These are phyloP conservation scores for Phytomonas serpens DNA, from an alignment of 208 protist species.

Conservation along the genomic window DNA sequence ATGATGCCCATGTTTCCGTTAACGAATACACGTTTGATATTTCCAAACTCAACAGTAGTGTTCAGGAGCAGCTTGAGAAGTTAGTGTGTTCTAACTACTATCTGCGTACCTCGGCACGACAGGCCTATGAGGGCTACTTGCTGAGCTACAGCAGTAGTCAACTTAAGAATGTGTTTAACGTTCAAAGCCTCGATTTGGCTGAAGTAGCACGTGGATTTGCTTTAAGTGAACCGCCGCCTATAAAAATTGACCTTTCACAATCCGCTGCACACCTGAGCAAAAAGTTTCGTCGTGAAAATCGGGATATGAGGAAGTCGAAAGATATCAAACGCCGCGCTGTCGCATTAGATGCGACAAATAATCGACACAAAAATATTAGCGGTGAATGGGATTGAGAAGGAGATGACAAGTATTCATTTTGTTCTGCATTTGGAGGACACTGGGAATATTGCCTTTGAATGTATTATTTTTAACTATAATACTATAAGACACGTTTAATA, in stretches of 20 bases:
- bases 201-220: slow-evolving; percentile 92
- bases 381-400: slow-evolving; percentile 58
- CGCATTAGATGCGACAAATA: slow-evolving; percentile 33
- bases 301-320: slow-evolving; percentile 61
- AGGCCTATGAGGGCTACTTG: slow-evolving; percentile 98
- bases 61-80: slow-evolving; percentile 94
- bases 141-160: slow-evolving; percentile 97
- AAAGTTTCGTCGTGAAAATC: slow-evolving; percentile 75
- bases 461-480: neutral
- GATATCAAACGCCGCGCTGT: slow-evolving; percentile 40
- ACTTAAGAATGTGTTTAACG: slow-evolving; percentile 98
- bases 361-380: slow-evolving; percentile 78
- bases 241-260: slow-evolving; percentile 89
- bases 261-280: slow-evolving; percentile 87
- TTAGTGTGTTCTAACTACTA: slow-evolving; percentile 99
- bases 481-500: neutral
- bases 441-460: neutral
- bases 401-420: neutral
- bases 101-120: slow-evolving; percentile 93
- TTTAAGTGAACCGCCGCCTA: slow-evolving; percentile 82
- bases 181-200: slow-evolving; percentile 95
- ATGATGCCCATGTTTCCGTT: slow-evolving; percentile 93
- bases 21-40: slow-evolving; percentile 98
- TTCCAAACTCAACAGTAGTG: slow-evolving; percentile 92
- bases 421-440: neutral